phyloP scores from a whole-genome alignment of 306 rosid species.

The Sophora flavescens region DNA sequence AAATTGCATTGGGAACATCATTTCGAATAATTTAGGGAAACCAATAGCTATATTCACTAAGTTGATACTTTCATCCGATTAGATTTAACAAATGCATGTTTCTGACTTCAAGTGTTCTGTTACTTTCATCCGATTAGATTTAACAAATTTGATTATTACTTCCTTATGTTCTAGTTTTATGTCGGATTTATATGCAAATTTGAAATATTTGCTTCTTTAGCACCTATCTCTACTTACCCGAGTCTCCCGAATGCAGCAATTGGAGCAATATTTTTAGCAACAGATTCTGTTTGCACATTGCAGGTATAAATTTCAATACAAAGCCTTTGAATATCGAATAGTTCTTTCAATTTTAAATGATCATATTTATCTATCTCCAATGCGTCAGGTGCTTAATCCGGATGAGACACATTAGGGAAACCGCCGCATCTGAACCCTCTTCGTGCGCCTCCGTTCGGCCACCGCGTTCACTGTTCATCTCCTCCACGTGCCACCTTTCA shows the following conservation, averaged over 20 bases:
- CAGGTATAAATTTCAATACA: constrained; percentile 61
- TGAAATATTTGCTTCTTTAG: constrained; percentile 25
- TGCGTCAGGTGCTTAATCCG: constrained; percentile 87
- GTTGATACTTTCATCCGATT: background rate
- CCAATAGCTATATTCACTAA: background rate
- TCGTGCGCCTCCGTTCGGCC: too few species aligned
- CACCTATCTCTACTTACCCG: constrained; percentile 20
- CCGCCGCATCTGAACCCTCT: too few species aligned
- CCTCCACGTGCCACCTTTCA: too few species aligned
- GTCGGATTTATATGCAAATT: too few species aligned
- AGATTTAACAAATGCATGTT: background rate
- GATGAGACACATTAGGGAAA: constrained; percentile 89
- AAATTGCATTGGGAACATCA: background rate
- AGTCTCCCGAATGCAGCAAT: constrained; percentile 70
- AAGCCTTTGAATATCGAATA: background rate
- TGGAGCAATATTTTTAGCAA: constrained; percentile 95
- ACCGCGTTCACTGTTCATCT: too few species aligned
- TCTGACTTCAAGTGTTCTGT: too few species aligned
- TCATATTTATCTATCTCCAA: constrained; percentile 1
- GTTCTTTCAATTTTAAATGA: background rate
- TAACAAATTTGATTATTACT: too few species aligned
- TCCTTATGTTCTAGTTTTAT: constrained; percentile 2
- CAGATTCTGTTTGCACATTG: constrained; percentile 96
- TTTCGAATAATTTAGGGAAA: background rate
- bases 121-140: too few species aligned